Conservation (phyloP, 169 alveolate genomes). For the Plasmodium knowlesi region DNA sequence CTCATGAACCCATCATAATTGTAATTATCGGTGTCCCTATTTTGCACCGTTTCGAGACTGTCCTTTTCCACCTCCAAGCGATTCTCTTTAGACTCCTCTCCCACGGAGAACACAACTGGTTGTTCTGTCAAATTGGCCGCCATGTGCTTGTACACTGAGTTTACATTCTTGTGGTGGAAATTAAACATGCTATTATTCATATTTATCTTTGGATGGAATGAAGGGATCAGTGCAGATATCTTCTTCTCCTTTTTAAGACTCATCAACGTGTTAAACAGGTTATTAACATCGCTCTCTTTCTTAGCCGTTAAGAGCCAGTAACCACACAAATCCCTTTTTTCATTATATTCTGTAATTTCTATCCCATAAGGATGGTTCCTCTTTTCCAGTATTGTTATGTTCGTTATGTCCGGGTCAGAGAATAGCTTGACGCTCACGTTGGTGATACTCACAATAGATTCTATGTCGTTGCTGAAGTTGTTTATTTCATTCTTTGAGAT, state of each 20-base stretch:
- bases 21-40: background rate
- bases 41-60: slow-evolving; percentile 6
- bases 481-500: background rate
- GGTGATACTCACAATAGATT: slow-evolving; percentile 30
- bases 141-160: slow-evolving; percentile 44
- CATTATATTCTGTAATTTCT: slow-evolving; percentile 66
- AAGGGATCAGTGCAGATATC: background rate
- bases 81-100: background rate
- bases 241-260: slow-evolving; percentile 22
- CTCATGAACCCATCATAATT: background rate
- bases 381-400: slow-evolving; percentile 56
- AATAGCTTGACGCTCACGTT: slow-evolving; percentile 43
- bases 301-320: slow-evolving; percentile 52
- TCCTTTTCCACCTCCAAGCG: background rate
- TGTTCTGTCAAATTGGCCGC: slow-evolving; percentile 21
- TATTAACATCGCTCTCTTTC: slow-evolving; percentile 21
- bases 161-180: slow-evolving; percentile 38
- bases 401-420: slow-evolving; percentile 33
- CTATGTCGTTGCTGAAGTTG: slow-evolving; percentile 31
- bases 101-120: background rate
- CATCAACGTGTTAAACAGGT: background rate
- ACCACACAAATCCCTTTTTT: slow-evolving; percentile 45
- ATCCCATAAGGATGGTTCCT: slow-evolving; percentile 58
- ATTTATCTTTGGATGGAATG: slow-evolving; percentile 71
- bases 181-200: slow-evolving; percentile 38